These are phyloP conservation scores for Acacia melanoxylon DNA, from an alignment of 306 rosid genomes.

Conservation along the genomic window DNA sequence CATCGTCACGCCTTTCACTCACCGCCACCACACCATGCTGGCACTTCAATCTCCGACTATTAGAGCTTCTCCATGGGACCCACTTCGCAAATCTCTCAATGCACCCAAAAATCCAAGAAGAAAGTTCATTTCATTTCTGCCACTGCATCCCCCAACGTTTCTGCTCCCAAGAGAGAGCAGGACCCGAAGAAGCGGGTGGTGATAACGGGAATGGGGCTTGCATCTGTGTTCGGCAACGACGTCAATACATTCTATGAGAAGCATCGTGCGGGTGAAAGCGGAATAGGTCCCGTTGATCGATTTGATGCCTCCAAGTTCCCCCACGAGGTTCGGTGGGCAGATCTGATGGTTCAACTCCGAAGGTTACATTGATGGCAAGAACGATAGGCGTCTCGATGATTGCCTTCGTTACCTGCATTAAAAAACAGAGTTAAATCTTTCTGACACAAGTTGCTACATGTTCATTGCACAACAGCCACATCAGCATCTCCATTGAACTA, in stretches of 20 bases:
- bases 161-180: conserved; percentile 78
- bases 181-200: conserved; percentile 97
- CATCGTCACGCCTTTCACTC: conserved; percentile 26
- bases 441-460: too few relatives aligned
- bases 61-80: conserved; percentile 57
- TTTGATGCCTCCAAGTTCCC: conserved; percentile 91
- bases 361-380: conserved; percentile 92
- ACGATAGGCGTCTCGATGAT: conserved; percentile 84
- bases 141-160: conserved; percentile 36
- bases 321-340: conserved; percentile 92
- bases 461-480: too few relatives aligned
- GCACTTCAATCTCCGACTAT: conserved; percentile 56
- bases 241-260: conserved; percentile 73
- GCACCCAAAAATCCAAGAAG: conserved; percentile 21
- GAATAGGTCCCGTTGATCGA: conserved; percentile 68
- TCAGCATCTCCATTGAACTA: too few relatives aligned
- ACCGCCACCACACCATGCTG: conserved; percentile 49
- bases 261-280: conserved; percentile 86
- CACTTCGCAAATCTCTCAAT: conserved; percentile 40
- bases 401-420: conserved; percentile 41
- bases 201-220: conserved; percentile 86
- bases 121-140: conserved; percentile 51
- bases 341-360: conserved; percentile 71
- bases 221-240: conserved; percentile 85
- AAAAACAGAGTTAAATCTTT: too few relatives aligned